Evolutionary conservation across 257 asterid species (phyloP), one percentile per base, ranked within the genome.

Genomic region (Solanum pennellii): DNA sequence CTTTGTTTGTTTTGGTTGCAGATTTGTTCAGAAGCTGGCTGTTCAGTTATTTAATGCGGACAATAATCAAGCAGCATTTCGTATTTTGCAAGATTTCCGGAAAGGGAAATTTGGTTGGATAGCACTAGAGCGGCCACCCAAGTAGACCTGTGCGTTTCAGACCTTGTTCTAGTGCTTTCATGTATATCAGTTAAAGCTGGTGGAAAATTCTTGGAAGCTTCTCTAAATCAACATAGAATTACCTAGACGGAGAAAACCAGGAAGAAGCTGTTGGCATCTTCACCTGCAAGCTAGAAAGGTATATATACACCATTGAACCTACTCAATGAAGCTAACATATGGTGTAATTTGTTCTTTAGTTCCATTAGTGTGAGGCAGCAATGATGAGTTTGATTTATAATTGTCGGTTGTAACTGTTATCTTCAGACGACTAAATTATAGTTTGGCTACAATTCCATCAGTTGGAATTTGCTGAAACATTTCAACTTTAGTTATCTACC

Each of bases 41-140:
- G 88, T 85, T 86, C 95, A 90, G 71, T 88, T 95, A 74, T 97
- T 97, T 93, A 95, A 95, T 31, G 99, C 98, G 66, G 99, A 97
- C 90, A 87, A 83, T 56, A 92, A 97, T 88, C 99, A 97, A 92
- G 98, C 98, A 62, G 95, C 98, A 29, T 96, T 93, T 15, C 97
- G 99, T 20, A 90, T 97, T 79, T 88, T 97, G 92, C 91, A 97
- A 3, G 99, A 97, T 92, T 97, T 93, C 88, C 94, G 99, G 21
- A 97, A 97, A 89, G 99, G 99, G 85, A 95, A 89, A 90, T 93
- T 97, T 37, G 99, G 98, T 66, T 93, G 97, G 94, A 90, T 93
- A 37, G 92, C 98, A 85, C 90, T 97, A 16, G 99, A 97, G 94
- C 92, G 94, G 90, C 99, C 99, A 62, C 98, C 97, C 20, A 91